Percentiles rank a stretch among this genome's conserved stretches.
Conservation (phyloP, 2,329 filamentous ascomycete species). For the Didymella glomerata region DNA sequence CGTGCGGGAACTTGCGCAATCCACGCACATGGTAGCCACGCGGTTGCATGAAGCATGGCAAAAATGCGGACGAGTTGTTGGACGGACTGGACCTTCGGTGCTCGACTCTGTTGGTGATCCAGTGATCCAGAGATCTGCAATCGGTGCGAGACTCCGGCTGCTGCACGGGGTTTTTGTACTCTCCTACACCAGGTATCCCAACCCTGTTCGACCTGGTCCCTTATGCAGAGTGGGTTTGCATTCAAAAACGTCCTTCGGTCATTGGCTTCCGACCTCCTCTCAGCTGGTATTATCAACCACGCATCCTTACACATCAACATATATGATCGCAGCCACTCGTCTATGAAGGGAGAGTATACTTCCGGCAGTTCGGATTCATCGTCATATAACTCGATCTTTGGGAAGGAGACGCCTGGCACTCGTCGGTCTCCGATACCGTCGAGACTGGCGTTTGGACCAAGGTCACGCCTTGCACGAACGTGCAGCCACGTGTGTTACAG, state of each 20-base stretch:
- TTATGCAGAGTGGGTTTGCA: not conserved
- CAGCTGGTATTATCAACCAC: not conserved
- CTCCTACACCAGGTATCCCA: constrained; percentile 1
- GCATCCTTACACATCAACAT: not conserved
- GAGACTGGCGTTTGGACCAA: not conserved
- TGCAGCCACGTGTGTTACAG: constrained; percentile 10
- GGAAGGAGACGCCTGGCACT: not conserved
- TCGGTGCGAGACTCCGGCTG: not conserved
- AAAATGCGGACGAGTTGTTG: constrained; percentile 5
- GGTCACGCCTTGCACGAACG: constrained; percentile 1
- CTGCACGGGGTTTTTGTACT: not conserved
- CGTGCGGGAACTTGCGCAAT: constrained; percentile 13
- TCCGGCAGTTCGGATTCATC: not conserved
- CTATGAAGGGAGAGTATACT: not conserved
- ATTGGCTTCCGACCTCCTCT: not conserved
- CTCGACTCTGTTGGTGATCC: not conserved
- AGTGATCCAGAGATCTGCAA: constrained; percentile 11
- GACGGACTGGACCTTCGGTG: constrained; percentile 3
- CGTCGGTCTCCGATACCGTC: not conserved
- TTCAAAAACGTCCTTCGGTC: not conserved
- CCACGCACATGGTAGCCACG: constrained; percentile 20
- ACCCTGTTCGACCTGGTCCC: not conserved
- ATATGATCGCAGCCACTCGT: not conserved
- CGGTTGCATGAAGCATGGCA: constrained; percentile 10
- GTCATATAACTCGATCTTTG: not conserved